Percentiles rank a stretch among this genome's conserved stretches.
Conservation (phyloP, 2,329 filamentous ascomycete genomes). For the Colletotrichum lupini region DNA sequence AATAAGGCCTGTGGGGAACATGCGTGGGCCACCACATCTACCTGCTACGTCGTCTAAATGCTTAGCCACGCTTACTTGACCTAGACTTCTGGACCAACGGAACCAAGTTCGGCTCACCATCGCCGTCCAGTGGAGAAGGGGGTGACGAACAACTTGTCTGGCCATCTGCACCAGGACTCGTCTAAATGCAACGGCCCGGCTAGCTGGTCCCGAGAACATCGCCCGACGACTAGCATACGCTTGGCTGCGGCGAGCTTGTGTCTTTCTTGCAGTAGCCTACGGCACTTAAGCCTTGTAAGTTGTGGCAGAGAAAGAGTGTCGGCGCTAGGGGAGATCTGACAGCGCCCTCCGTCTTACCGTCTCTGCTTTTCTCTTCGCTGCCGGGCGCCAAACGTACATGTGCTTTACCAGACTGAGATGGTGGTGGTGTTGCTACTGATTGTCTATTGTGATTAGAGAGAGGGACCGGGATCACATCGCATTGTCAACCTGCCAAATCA, state of each 20-base stretch:
- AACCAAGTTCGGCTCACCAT: conserved; percentile 11
- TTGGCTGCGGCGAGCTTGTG: conserved; percentile 11
- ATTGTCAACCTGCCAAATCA: conserved; percentile 3
- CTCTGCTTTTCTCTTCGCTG: not conserved
- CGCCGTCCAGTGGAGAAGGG: conserved; percentile 22
- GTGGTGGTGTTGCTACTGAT: not conserved
- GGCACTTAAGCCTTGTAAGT: not conserved
- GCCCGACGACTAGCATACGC: not conserved
- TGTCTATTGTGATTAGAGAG: not conserved
- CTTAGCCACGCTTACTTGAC: conserved; percentile 25
- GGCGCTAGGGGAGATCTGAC: conserved; percentile 14
- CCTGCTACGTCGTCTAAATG: conserved; percentile 33
- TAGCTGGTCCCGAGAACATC: conserved; percentile 21
- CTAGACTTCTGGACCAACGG: conserved; percentile 13
- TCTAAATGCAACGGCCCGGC: conserved; percentile 26
- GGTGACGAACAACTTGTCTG: conserved; percentile 9
- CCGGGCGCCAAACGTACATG: not conserved
- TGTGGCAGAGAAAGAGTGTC: not conserved
- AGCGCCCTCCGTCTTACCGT: conserved; percentile 19
- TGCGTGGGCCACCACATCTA: conserved; percentile 2
- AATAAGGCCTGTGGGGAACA: conserved; percentile 7
- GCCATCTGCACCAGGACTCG: conserved; percentile 16
- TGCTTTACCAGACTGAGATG: not conserved
- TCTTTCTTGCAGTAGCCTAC: conserved; percentile 4
- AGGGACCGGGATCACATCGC: conserved; percentile 5